Evolutionary conservation across 805 yeast species (phyloP).

Genomic region (Candida michaelii): DNA sequence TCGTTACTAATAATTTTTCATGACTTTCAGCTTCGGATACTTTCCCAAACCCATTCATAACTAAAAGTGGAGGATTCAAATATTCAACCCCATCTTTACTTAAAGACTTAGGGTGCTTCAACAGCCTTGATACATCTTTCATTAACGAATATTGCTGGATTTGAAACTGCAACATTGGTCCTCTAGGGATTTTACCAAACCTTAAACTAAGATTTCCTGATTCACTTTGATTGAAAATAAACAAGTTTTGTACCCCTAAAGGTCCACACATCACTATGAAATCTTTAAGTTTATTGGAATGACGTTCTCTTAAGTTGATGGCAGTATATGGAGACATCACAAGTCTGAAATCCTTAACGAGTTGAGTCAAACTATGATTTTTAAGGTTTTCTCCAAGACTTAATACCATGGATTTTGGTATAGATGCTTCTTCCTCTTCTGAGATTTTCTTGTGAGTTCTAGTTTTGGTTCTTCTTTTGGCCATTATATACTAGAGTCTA

Average conservation of each 20-base stretch:
- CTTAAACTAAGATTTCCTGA: conserved; percentile 81
- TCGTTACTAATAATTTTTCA: conserved; percentile 81
- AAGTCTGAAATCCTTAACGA: conserved; percentile 82
- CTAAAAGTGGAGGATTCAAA: conserved; percentile 81
- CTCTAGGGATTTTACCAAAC: conserved; percentile 84
- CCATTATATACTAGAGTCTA: no score
- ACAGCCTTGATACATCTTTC: conserved; percentile 71
- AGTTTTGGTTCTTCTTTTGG: conserved; percentile 57
- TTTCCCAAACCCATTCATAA: conserved; percentile 76
- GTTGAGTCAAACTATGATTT: conserved; percentile 78
- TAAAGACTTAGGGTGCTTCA: conserved; percentile 77
- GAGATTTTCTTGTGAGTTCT: conserved; percentile 77
- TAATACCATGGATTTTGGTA: conserved; percentile 93
- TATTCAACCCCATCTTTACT: conserved; percentile 64
- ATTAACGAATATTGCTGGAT: conserved; percentile 75
- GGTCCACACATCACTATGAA: conserved; percentile 99
- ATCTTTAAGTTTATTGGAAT: conserved; percentile 83
- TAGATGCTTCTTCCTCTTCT: conserved; percentile 66
- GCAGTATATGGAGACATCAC: conserved; percentile 98
- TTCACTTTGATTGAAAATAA: conserved; percentile 81
- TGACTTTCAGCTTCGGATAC: conserved; percentile 54
- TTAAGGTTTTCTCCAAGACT: conserved; percentile 75
- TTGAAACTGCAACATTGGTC: conserved; percentile 88
- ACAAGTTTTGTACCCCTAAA: conserved; percentile 83
- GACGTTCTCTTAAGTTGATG: conserved; percentile 79